These are phyloP conservation scores for Vanderwaltozyma verrucispora DNA, from an alignment of 805 yeast genomes.

Conservation along the genomic window DNA sequence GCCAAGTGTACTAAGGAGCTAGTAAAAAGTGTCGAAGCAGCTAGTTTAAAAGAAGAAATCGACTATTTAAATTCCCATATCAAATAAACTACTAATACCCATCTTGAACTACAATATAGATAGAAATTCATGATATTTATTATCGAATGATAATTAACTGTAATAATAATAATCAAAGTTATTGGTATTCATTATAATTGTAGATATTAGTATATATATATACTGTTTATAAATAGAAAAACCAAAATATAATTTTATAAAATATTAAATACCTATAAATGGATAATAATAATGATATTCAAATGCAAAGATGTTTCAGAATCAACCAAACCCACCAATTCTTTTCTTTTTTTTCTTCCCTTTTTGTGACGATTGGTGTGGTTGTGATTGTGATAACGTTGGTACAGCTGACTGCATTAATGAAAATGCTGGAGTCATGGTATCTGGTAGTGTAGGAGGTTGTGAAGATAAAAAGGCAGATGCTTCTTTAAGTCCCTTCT, in stretches of 20 bases:
- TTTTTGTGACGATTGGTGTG: constrained; percentile 6
- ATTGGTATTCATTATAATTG: too few species aligned
- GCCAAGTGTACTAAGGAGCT: constrained; percentile 93
- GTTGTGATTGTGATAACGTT: constrained; percentile 13
- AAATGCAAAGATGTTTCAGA: too few species aligned
- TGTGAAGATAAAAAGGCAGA: constrained; percentile 2
- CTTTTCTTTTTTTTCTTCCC: constrained; percentile 33
- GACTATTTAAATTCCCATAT: constrained; percentile 3
- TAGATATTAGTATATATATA: too few species aligned
- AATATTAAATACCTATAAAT: too few species aligned
- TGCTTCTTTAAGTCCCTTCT: constrained; percentile 2
- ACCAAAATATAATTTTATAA: too few species aligned
- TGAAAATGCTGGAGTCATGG: constrained; percentile 28
- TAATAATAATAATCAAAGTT: too few species aligned
- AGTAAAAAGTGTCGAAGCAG: constrained; percentile 93
- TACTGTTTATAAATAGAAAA: too few species aligned
- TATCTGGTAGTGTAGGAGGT: constrained; percentile 16
- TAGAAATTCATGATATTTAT: too few species aligned
- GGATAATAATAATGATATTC: too few species aligned
- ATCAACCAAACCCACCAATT: constrained; percentile 35
- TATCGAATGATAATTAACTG: too few species aligned
- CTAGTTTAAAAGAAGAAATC: constrained; percentile 55
- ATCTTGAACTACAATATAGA: too few species aligned
- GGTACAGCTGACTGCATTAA: constrained; percentile 15
- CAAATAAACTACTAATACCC: background rate